Evolutionary conservation across 352 stramenopile species (phyloP).

Genomic region (Globisporangium paroecandrum): DNA sequence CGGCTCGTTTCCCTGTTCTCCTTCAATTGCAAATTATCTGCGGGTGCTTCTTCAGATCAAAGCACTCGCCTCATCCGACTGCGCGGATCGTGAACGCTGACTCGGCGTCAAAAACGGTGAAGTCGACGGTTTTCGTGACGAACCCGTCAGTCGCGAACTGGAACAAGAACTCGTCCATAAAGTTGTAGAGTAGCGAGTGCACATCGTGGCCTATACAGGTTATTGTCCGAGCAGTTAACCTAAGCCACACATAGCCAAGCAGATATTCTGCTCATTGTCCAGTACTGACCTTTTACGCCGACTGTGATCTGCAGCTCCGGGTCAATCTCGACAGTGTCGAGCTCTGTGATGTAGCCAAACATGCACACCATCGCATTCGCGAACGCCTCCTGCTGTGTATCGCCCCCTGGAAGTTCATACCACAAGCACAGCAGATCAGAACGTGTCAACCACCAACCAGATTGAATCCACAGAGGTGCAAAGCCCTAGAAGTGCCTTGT

Average conservation of each 20-base stretch:
- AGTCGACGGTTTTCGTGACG: background rate
- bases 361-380: background rate
- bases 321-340: background rate
- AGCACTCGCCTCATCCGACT: background rate
- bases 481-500: background rate
- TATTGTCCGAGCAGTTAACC: background rate
- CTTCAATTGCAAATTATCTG: background rate
- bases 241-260: background rate
- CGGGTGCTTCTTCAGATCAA: background rate
- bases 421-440: background rate
- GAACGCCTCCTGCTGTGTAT: background rate
- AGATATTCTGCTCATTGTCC: background rate
- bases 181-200: constrained; percentile 49
- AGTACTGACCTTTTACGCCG: background rate
- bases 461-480: background rate
- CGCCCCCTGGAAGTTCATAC: background rate
- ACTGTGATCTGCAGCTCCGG: background rate
- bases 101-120: background rate
- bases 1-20: background rate
- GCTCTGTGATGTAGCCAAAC: background rate
- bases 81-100: background rate
- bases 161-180: constrained; percentile 1
- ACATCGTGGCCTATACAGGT: constrained; percentile 34
- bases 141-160: background rate
- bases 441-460: background rate